Evolutionary conservation across 768 basidiomycete genomes (phyloP), one percentile per base, ranked within the genome.

Genomic region (Crassisporium funariophilum): DNA sequence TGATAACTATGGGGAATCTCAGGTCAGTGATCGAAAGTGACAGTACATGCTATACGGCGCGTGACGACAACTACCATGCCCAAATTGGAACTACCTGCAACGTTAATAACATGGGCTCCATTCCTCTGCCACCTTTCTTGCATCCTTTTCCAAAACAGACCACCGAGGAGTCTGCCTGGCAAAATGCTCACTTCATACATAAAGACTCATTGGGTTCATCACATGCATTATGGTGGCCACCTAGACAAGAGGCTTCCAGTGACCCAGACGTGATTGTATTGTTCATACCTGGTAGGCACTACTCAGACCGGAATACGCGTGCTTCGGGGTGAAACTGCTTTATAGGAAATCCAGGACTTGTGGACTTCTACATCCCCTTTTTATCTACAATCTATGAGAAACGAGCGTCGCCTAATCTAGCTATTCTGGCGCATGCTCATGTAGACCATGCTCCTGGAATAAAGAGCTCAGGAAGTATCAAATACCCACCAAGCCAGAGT

Each of bases 281-380:
- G 6, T 80, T 82, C 59, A 74, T 79, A 38, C 80, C 79, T 52
- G 79, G 78, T 73, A 25, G 13, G 33, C 39, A 35, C 5, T 20
- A 33, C 16, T 13, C 9, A 12, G 27, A 15, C 24, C 29, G n/a
- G n/a, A n/a, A n/a, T n/a, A n/a, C n/a, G n/a, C n/a, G n/a, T n/a
- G n/a, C n/a, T n/a, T n/a, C n/a, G n/a, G n/a, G n/a, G n/a, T n/a
- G n/a, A n/a, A n/a, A n/a, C n/a, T n/a, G n/a, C n/a, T 31, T 22
- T 13, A 2, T 54, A 79, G 75, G 76, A 5, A 79, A 79, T 52
- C 76, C 77, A 13, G 88, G 88, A 5, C 66, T 88, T 12, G 50
- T 84, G 23, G 73, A 76, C 35, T 88, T 90, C 64, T 91, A 91
- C 54, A 68, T 68, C 1, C 76, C 78, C 2, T 91, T 88, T 59